Evolutionary conservation across 2,329 filamentous ascomycete genomes (phyloP), one percentile per base, ranked within the genome.

Genomic region (Aspergillus sp.): DNA sequence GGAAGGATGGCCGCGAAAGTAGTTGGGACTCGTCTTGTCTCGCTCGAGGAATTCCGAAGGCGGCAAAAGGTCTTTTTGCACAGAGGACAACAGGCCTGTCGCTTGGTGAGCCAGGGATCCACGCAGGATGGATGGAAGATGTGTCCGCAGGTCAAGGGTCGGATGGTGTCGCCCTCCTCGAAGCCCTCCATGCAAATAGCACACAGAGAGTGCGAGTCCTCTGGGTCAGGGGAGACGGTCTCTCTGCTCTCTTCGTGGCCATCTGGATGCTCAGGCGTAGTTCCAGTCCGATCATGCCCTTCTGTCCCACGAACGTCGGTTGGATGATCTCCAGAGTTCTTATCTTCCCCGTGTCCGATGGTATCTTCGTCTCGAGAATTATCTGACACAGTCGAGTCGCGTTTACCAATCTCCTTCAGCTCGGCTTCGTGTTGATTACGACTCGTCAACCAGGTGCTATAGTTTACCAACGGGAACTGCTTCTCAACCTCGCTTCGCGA

Each of bases 71-170:
- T 52, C 20, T 45, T 57, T 76, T 97, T 97, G 80, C 94, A 97
- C 7, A 97, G 85, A 5, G 94, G 94, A 71, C 94, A 99, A 77
- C 92, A 97, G 16, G 94, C 94, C 59, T 93, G 87, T 57, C 94
- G 85, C 66, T 88, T 92, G 3, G 93, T 97, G 57, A 99, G 77
- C 94, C 94, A 99, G 7, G 94, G 94, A 63, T 99, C 94, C 41
- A 99, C 84, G 68, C 94, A 99, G 25, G 87, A 88, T 47, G 91
- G 91, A 69, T 99, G 94, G 82, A 97, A 99, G 49, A 93, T 91
- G 72, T 97, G 94, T n/a, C 92, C 92, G 65, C 94, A 97, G 4
- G 90, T 91, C 52, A 99, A 76, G 1, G 93, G 93, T 61, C 94
- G 89, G 44, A 99, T 87, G 66, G 97, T 91, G 62, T 97, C 93